Evolutionary conservation across 1,139 yeast genomes (phyloP).

Genomic region (Debaryomyces nepalensis): DNA sequence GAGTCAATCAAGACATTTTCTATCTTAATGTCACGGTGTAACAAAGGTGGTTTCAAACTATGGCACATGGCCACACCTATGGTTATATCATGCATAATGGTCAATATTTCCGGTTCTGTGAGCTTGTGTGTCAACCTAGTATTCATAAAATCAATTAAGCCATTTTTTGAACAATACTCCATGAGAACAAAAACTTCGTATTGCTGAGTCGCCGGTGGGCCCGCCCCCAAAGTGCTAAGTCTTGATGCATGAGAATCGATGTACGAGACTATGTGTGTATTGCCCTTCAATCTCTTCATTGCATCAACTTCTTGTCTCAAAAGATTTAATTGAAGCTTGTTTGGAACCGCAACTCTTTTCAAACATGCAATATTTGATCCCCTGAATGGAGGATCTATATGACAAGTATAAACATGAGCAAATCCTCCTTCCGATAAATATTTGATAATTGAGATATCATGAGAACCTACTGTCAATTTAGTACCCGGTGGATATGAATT

Average conservation of each 20-base stretch:
- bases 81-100: conserved; percentile 81
- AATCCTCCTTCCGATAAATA: conserved; percentile 78
- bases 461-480: conserved; percentile 66
- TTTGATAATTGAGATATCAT: conserved; percentile 57
- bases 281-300: conserved; percentile 78
- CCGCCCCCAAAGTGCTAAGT: conserved; percentile 32
- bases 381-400: conserved; percentile 54
- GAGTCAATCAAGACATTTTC: conserved; percentile 88
- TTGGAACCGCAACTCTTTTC: conserved; percentile 76
- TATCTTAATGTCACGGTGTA: conserved; percentile 93
- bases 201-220: conserved; percentile 39
- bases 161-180: conserved; percentile 90
- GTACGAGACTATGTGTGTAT: conserved; percentile 81
- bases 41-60: conserved; percentile 74
- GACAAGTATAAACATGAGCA: conserved; percentile 76
- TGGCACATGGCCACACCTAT: conserved; percentile 90
- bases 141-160: conserved; percentile 93
- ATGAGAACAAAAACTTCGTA: conserved; percentile 90
- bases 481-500: conserved; percentile 68
- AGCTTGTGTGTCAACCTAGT: conserved; percentile 81
- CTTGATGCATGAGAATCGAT: conserved; percentile 96
- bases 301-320: conserved; percentile 82
- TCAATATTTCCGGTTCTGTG: conserved; percentile 78
- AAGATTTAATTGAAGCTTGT: conserved; percentile 67
- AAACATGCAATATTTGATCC: conserved; percentile 63